Base-by-base conservation (phyloP, 2,329 filamentous ascomycete genomes). In the Nemania serpens region DNA sequence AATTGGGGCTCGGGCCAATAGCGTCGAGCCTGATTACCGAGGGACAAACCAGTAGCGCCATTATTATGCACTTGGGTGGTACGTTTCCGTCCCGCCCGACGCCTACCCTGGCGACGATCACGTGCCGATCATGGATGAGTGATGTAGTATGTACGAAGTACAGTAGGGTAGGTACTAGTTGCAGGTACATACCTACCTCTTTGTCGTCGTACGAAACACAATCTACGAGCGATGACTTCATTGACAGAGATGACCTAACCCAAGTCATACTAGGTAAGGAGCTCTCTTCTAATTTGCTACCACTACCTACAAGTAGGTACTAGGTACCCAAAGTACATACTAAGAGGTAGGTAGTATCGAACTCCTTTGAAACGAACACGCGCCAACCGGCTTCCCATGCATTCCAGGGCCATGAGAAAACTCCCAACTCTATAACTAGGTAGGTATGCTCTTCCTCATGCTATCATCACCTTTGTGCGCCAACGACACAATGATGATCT, bases 11-110 rank as follows among this genome's bases (percentile, higher is more conserved):
- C 60, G 43, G 59, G 64, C 70, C 70, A 72, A 72, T 72, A 68
- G 70, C 66, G 62, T 68, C 58, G 29, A 65, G 57, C 59, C 66
- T 72, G 69, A 71, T 72, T 71, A 72, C 69, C 70, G 70, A 72
- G 70, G 70, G 65, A 71, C 67, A 71, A 68, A 10, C 22, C 18
- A 46, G 43, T 29, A 18, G n/a, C 15, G n/a, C 42, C 17, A 12
- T 33, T 29, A 29, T 29, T 29, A 3, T 29, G 4, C 7, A 22
- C 46, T 41, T 58, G 48, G 20, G 20, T 42, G 18, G 20, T 20
- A 50, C 50, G 18, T 18, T 61, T 51, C 61, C 50, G 54, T 48
- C 46, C 20, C 33, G 42, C 43, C 53, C 39, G 48, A 56, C 34
- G 45, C 48, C 33, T 18, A 45, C 33, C 39, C 50, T 29, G 29